phyloP scores from a whole-genome alignment of 202 grass and related monocot species.

The Panicum virgatum region DNA sequence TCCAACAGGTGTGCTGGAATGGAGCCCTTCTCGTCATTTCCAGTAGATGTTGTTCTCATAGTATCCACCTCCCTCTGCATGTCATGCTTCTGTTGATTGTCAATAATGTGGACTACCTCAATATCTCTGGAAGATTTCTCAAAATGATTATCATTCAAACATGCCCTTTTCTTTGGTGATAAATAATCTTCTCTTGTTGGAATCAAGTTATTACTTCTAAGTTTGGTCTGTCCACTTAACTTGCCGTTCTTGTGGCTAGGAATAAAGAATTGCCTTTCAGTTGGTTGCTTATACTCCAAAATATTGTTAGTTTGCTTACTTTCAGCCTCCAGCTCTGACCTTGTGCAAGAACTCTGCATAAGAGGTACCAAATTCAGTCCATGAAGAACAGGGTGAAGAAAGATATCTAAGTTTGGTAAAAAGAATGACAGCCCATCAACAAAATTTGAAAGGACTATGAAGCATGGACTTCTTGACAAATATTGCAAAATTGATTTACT shows the following conservation, averaged over 20 bases:
- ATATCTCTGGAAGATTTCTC: constrained; percentile 40
- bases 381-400: constrained; percentile 15
- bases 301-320: constrained; percentile 59
- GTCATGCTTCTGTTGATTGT: constrained; percentile 31
- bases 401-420: constrained; percentile 11
- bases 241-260: neutral
- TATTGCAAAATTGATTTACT: neutral
- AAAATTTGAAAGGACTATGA: neutral
- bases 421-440: neutral
- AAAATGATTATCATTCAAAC: constrained; percentile 29
- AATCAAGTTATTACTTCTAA: constrained; percentile 37
- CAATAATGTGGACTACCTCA: constrained; percentile 52
- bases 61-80: constrained; percentile 27
- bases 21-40: constrained; percentile 40
- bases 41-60: constrained; percentile 22
- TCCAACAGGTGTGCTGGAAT: constrained; percentile 62
- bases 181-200: constrained; percentile 11
- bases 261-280: constrained; percentile 20
- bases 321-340: constrained; percentile 86
- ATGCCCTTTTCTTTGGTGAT: constrained; percentile 21
- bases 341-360: constrained; percentile 92
- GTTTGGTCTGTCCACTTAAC: constrained; percentile 20
- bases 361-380: constrained; percentile 34
- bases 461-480: neutral
- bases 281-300: constrained; percentile 46